Evolutionary conservation across 1,284 basidiomycete genomes (phyloP).

Genomic region (Fomitopsis pinicola): DNA sequence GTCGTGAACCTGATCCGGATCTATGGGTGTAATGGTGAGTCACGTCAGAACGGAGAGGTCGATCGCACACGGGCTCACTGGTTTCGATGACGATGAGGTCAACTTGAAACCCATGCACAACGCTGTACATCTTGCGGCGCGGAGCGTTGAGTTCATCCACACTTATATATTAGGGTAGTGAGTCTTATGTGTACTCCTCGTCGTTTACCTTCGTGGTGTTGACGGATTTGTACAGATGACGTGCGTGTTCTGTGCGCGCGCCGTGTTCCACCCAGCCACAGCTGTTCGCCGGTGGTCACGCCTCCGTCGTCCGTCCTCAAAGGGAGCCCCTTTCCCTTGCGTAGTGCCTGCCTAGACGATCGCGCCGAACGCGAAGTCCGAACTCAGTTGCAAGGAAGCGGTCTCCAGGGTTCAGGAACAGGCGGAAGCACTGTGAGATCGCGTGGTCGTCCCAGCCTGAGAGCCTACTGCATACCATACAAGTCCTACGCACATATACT

Average conservation of each 20-base stretch:
- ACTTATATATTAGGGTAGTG: too few species aligned
- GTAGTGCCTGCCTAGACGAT: slow-evolving; percentile 37
- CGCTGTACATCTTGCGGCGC: too few species aligned
- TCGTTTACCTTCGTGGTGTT: neutral
- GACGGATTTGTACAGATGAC: slow-evolving; percentile 42
- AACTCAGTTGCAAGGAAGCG: slow-evolving; percentile 45
- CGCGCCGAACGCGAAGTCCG: too few species aligned
- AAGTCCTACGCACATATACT: too few species aligned
- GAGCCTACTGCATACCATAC: too few species aligned
- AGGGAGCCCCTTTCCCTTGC: slow-evolving; percentile 39
- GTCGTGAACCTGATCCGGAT: slow-evolving; percentile 35
- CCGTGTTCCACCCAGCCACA: slow-evolving; percentile 33
- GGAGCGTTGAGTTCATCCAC: slow-evolving; percentile 33
- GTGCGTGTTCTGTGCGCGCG: slow-evolving; percentile 34
- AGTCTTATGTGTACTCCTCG: neutral
- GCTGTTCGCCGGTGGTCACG: too few species aligned
- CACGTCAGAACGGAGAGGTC: neutral
- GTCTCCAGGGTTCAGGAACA: slow-evolving; percentile 39
- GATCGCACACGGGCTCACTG: slow-evolving; percentile 14
- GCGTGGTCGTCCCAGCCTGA: too few species aligned
- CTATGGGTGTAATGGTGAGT: slow-evolving; percentile 10
- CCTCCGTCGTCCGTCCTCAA: slow-evolving; percentile 39
- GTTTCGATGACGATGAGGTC: slow-evolving; percentile 42
- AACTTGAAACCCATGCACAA: too few species aligned
- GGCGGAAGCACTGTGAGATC: slow-evolving; percentile 29